These are phyloP conservation scores for Hypoxylon trugodes DNA, from an alignment of 495 filamentous ascomycete species.

Conservation along the genomic window DNA sequence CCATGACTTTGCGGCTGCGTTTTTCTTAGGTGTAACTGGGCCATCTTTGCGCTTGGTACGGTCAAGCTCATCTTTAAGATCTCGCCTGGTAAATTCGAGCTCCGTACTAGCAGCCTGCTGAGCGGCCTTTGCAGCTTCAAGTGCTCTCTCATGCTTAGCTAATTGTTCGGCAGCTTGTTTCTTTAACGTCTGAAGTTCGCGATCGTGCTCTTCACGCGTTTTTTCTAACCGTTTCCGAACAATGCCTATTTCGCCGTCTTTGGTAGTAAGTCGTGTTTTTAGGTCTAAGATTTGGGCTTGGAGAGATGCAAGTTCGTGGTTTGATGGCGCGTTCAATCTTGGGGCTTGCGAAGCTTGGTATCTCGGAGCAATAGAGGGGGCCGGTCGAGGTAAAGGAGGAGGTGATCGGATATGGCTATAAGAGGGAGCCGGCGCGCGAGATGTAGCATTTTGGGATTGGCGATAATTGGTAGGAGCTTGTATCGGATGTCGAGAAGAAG, in stretches of 20 bases:
- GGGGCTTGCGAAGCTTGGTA: conserved; percentile 43
- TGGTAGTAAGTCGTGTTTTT: conserved; percentile 52
- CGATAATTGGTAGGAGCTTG: conserved; percentile 21
- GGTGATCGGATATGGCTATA: conserved; percentile 39
- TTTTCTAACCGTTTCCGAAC: conserved; percentile 62
- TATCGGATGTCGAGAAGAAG: conserved; percentile 16
- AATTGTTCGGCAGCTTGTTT: conserved; percentile 56
- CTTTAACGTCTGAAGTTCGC: conserved; percentile 54
- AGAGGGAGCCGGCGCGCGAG: conserved; percentile 26
- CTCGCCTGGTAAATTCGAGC: conserved; percentile 61
- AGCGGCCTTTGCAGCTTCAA: conserved; percentile 56
- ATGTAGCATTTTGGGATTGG: conserved; percentile 38
- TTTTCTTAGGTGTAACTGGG: conserved; percentile 58
- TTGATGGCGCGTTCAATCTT: conserved; percentile 18
- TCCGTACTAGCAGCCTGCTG: conserved; percentile 58
- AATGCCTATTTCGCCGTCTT: conserved; percentile 61
- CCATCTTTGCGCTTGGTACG: conserved; percentile 49
- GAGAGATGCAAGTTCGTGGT: conserved; percentile 36
- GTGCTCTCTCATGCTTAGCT: conserved; percentile 54
- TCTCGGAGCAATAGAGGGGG: conserved; percentile 35
- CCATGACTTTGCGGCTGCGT: conserved; percentile 47
- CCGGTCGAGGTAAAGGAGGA: conserved; percentile 34
- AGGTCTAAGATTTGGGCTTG: conserved; percentile 49
- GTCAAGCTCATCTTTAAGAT: conserved; percentile 58
- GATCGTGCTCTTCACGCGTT: conserved; percentile 51